Percentiles rank a stretch among this genome's conserved stretches.
Conservation (phyloP, 2,329 filamentous ascomycete species). For the Thielaviopsis punctulata region DNA sequence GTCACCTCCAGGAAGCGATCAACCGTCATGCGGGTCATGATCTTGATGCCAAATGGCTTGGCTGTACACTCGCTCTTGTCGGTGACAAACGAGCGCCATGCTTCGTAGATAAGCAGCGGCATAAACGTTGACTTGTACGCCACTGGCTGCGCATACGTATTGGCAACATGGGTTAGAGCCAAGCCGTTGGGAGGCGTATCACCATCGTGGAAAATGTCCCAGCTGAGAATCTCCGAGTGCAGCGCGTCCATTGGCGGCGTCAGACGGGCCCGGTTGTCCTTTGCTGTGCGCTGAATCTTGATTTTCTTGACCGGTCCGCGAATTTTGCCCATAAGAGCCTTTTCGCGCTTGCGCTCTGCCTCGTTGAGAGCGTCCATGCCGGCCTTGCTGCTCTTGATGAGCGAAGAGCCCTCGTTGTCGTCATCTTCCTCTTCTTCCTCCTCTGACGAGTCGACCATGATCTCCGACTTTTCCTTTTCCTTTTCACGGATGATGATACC, state of each 20-base stretch:
- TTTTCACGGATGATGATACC: slow-evolving; percentile 22
- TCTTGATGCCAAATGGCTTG: slow-evolving; percentile 71
- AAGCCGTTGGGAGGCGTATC: slow-evolving; percentile 68
- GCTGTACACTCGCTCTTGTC: slow-evolving; percentile 71
- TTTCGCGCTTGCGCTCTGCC: slow-evolving; percentile 27
- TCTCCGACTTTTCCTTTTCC: slow-evolving; percentile 31
- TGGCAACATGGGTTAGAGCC: slow-evolving; percentile 58
- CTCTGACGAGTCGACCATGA: slow-evolving; percentile 78
- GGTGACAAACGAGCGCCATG: slow-evolving; percentile 87
- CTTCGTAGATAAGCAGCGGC: slow-evolving; percentile 77
- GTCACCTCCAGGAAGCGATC: slow-evolving; percentile 88
- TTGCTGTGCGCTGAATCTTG: slow-evolving; percentile 62
- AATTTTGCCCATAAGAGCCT: slow-evolving; percentile 35
- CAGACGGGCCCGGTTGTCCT: slow-evolving; percentile 86
- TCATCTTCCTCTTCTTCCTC: slow-evolving; percentile 43
- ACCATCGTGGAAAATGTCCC: slow-evolving; percentile 86
- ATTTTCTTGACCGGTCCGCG: slow-evolving; percentile 69
- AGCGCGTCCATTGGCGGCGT: slow-evolving; percentile 74
- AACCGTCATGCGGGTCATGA: slow-evolving; percentile 74
- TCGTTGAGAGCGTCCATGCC: slow-evolving; percentile 32
- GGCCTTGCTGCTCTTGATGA: slow-evolving; percentile 30
- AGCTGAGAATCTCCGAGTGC: slow-evolving; percentile 73
- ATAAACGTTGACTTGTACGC: slow-evolving; percentile 84
- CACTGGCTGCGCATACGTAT: slow-evolving; percentile 55
- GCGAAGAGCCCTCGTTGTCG: slow-evolving; percentile 25